Evolutionary conservation across 2,329 filamentous ascomycete genomes (phyloP).

Genomic region (Diaporthe citri): DNA sequence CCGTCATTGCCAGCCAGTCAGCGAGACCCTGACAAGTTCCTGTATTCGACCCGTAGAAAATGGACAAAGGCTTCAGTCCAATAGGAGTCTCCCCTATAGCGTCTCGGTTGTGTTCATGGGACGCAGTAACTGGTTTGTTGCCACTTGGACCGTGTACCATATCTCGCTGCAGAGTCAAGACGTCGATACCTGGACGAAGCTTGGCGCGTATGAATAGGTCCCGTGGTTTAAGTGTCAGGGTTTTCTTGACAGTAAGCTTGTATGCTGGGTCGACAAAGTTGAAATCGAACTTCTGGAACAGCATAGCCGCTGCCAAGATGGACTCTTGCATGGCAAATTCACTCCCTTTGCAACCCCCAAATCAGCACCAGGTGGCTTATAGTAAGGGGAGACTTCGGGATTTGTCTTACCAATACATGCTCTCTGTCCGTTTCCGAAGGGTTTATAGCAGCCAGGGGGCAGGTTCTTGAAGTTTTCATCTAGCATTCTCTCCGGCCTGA

Average conservation of each 20-base stretch:
- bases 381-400: not conserved
- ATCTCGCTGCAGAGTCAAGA: conserved; percentile 13
- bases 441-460: conserved; percentile 52
- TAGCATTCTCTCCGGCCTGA: conserved; percentile 42
- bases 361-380: not conserved
- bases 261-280: conserved; percentile 56
- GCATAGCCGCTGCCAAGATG: conserved; percentile 55
- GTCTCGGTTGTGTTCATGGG: not conserved
- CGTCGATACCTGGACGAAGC: conserved; percentile 16
- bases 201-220: conserved; percentile 41
- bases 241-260: conserved; percentile 56
- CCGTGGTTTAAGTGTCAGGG: conserved; percentile 58
- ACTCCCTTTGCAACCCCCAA: conserved; percentile 42
- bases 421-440: conserved; percentile 52
- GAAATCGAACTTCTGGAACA: conserved; percentile 60
- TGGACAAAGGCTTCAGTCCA: conserved; percentile 56
- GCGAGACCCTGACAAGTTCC: conserved; percentile 81
- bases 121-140: not conserved
- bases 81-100: not conserved
- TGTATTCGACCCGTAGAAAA: conserved; percentile 81
- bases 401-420: not conserved
- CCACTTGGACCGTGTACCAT: not conserved
- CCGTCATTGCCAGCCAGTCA: conserved; percentile 58
- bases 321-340: conserved; percentile 60
- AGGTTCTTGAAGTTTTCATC: conserved; percentile 40